Evolutionary conservation across 371 early-diverging fungal genomes (phyloP), one percentile per base, ranked within the genome.

Genomic region (Nematocida sp.): DNA sequence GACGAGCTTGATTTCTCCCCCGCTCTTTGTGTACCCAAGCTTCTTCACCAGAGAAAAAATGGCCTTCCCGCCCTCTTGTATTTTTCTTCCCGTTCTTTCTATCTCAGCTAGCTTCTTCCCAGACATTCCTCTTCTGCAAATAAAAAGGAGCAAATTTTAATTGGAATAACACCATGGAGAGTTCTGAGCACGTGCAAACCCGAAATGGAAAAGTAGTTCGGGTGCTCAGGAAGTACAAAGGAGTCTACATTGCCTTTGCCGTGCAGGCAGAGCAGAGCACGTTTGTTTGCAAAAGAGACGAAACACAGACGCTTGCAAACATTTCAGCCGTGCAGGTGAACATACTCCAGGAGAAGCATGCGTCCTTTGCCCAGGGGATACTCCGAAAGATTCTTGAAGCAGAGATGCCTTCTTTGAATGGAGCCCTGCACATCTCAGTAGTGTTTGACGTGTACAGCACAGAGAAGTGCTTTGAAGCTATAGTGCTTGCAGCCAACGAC

Each of bases 31-130:
- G 37, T 66, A 66, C 46, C 66, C 66, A 45, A 66, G 66, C 66
- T 66, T 66, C 56, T 66, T 66, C 21, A 66, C 48, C 23, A 66
- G 54, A n/a, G 27, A 23, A 23, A 66, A 19, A 19, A 66, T 55
- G 13, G 43, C 55, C 43, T 66, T 66, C 25, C 66, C 56, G 5
- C 55, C 43, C 41, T 66, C 66, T 31, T 66, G 66, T 13, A 66
- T 55, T 27, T 66, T 66, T 23, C 48, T 66, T 8, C 66, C 66
- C 37, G 55, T 66, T 27, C 66, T 53, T 55, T 66, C 66, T 52
- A 66, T 66, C 52, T 66, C 66, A 21, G 52, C 66, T 19, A 66
- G 54, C 32, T 66, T 66, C 66, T 66, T 66, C 32, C 66, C 66
- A 36, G 66, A 29, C 66, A 66, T 66, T 27, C 2, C 21, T 41